phyloP scores from a whole-genome alignment of 352 stramenopile species.

The Aphanomyces invadans region DNA sequence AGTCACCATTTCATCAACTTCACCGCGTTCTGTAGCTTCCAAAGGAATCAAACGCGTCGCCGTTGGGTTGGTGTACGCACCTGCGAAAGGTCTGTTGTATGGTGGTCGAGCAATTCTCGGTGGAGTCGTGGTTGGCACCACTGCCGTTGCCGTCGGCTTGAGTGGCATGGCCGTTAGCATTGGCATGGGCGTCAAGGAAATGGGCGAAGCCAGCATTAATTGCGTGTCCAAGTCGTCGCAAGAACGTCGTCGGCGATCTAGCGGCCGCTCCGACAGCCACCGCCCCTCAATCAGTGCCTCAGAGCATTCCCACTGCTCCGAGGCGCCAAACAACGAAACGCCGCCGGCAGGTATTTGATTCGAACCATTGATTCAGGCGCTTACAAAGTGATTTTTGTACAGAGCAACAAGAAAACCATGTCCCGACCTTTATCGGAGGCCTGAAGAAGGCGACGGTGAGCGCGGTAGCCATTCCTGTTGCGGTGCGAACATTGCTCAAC shows the following conservation, averaged over 20 bases:
- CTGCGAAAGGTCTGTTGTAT: conserved; percentile 72
- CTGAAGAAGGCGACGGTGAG: conserved; percentile 82
- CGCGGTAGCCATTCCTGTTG: conserved; percentile 66
- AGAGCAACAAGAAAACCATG: conserved; percentile 50
- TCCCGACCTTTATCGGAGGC: conserved; percentile 71
- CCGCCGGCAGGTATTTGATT: too few relatives aligned
- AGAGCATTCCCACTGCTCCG: background rate
- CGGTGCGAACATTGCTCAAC: conserved; percentile 51
- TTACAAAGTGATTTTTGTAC: too few relatives aligned
- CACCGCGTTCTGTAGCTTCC: background rate
- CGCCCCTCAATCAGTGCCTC: background rate
- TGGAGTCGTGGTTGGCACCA: conserved; percentile 78
- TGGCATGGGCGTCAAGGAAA: conserved; percentile 77
- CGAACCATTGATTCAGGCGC: too few relatives aligned
- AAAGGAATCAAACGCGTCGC: conserved; percentile 74
- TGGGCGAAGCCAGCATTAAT: conserved; percentile 77
- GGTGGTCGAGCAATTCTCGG: conserved; percentile 75
- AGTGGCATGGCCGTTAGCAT: conserved; percentile 78
- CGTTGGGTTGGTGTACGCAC: conserved; percentile 72
- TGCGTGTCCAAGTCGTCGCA: conserved; percentile 44
- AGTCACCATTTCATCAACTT: background rate
- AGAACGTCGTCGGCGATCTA: conserved; percentile 1
- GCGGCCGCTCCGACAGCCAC: conserved; percentile 31
- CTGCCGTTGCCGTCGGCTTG: conserved; percentile 61
- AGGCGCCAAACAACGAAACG: too few relatives aligned